A percentile compares a stretch with the other conserved stretches of the same genome.
Evolutionary conservation across 805 yeast genomes (phyloP).

Genomic region (Metschnikowia arizonensis): DNA sequence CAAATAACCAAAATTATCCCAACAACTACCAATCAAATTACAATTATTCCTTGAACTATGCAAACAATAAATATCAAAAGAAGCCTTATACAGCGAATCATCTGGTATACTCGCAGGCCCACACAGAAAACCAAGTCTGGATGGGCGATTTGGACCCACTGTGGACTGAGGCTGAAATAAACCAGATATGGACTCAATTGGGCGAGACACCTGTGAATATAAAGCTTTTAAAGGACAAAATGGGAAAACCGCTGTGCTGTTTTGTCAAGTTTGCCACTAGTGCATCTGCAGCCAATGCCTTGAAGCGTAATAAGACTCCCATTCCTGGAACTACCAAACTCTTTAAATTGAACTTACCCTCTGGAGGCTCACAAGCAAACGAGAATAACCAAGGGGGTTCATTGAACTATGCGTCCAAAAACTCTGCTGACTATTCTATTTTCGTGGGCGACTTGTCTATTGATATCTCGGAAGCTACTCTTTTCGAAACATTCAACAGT

Average conservation of each 20-base stretch:
- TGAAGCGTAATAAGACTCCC: constrained; percentile 60
- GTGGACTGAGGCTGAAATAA: constrained; percentile 72
- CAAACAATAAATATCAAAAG: constrained; percentile 3
- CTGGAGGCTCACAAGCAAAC: constrained; percentile 30
- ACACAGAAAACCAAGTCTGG: constrained; percentile 48
- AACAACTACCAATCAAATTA: not conserved
- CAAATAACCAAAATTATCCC: constrained; percentile 1
- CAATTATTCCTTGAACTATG: not conserved
- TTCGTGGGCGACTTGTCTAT: constrained; percentile 84
- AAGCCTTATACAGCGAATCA: constrained; percentile 12
- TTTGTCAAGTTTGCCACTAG: constrained; percentile 68
- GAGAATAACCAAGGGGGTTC: not conserved
- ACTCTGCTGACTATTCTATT: constrained; percentile 52
- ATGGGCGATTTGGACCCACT: constrained; percentile 89
- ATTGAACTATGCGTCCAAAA: not conserved
- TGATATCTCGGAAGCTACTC: constrained; percentile 62
- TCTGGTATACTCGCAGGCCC: constrained; percentile 17
- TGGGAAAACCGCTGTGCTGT: constrained; percentile 51
- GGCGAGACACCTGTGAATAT: constrained; percentile 61
- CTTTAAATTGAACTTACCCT: constrained; percentile 80
- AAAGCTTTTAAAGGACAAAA: constrained; percentile 68
- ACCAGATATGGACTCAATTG: constrained; percentile 62
- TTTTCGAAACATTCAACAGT: constrained; percentile 62
- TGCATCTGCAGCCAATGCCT: constrained; percentile 60
- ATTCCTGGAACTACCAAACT: constrained; percentile 58